phyloP scores from a whole-genome alignment of 2,329 filamentous ascomycete species.

The Colletotrichum cuscutae region DNA sequence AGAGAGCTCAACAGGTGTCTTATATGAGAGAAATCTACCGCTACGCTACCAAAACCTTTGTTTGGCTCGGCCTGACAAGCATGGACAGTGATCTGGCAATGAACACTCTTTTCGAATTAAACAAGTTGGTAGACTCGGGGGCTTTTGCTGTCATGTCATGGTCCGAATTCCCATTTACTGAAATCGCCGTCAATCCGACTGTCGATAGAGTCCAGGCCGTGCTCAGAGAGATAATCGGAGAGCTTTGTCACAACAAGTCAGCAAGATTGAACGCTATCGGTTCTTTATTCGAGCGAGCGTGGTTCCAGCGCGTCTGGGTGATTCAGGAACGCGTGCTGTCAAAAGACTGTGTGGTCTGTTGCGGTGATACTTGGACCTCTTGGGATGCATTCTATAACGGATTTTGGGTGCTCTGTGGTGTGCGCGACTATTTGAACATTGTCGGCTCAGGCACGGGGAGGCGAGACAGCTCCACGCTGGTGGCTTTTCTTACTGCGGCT shows the following conservation, averaged over 20 bases:
- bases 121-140: no score
- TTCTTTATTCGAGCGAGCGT: neutral
- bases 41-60: neutral
- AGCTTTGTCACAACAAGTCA: neutral
- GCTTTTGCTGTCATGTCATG: neutral
- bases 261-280: neutral
- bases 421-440: constrained; percentile 13
- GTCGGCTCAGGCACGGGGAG: constrained; percentile 5
- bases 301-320: constrained; percentile 14
- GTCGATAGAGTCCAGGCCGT: neutral
- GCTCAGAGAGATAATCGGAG: neutral
- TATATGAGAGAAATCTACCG: constrained; percentile 3
- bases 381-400: neutral
- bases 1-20: neutral
- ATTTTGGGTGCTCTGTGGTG: constrained; percentile 15
- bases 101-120: neutral
- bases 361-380: neutral
- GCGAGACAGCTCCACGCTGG: neutral
- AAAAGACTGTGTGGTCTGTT: neutral
- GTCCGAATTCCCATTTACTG: neutral
- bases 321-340: constrained; percentile 19
- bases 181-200: neutral
- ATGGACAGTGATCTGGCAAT: constrained; percentile 1
- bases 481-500: neutral
- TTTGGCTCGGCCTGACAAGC: constrained; percentile 1